A percentile compares a stretch with the other conserved stretches of the same genome.
Conservation (phyloP, 1,284 basidiomycete genomes). For the Trametes pubescens region DNA sequence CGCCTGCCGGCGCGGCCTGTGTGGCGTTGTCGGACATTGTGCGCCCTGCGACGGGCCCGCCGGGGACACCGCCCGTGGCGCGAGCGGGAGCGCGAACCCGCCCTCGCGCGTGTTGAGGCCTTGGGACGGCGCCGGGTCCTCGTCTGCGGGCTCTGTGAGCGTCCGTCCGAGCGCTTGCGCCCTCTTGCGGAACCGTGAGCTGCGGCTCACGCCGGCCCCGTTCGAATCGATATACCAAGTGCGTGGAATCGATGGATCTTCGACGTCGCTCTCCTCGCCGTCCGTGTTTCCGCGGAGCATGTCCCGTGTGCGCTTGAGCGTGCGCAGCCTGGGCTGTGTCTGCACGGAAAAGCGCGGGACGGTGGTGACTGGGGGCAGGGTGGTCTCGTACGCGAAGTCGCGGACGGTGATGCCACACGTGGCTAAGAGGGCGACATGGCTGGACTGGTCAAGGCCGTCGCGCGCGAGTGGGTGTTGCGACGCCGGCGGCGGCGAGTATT, state of each 20-base stretch:
- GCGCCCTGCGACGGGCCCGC: neutral
- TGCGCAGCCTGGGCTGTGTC: constrained; percentile 51
- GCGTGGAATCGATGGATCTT: constrained; percentile 24
- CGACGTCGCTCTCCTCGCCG: constrained; percentile 39
- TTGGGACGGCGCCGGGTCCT: constrained; percentile 37
- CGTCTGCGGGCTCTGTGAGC: constrained; percentile 58
- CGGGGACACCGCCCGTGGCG: constrained; percentile 1
- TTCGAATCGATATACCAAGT: constrained; percentile 34
- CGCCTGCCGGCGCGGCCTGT: constrained; percentile 14
- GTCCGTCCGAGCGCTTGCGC: constrained; percentile 50
- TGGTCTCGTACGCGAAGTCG: constrained; percentile 76
- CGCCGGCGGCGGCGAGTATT: constrained; percentile 13
- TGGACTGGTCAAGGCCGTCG: constrained; percentile 14
- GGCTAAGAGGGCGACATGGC: constrained; percentile 40
- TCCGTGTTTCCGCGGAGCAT: constrained; percentile 35
- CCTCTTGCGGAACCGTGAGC: constrained; percentile 40
- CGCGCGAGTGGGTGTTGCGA: constrained; percentile 26
- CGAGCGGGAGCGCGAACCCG: constrained; percentile 5
- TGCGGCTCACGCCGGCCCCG: constrained; percentile 25
- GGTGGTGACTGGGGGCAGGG: constrained; percentile 62
- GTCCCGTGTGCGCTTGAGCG: constrained; percentile 48
- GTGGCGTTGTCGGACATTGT: constrained; percentile 26
- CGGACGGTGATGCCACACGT: constrained; percentile 68
- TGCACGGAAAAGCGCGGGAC: constrained; percentile 54
- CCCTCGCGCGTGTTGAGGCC: constrained; percentile 30